Conservation (phyloP, 352 stramenopile species). For the Globisporangium solare region DNA sequence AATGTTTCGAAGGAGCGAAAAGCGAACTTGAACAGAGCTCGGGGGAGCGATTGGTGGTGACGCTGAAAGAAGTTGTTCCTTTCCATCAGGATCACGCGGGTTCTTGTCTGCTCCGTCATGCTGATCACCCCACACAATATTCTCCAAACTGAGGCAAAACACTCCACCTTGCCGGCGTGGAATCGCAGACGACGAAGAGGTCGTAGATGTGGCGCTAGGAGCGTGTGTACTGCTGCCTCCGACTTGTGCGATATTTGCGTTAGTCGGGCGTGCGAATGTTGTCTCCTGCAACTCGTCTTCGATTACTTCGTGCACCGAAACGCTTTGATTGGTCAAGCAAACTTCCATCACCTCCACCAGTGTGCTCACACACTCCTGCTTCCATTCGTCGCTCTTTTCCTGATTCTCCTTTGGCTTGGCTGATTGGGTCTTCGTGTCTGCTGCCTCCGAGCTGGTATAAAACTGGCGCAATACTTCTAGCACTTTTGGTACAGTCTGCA, state of each 20-base stretch:
- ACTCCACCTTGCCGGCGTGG: slow-evolving; percentile 51
- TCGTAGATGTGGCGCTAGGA: not conserved
- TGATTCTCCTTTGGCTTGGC: slow-evolving; percentile 13
- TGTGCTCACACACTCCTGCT: slow-evolving; percentile 69
- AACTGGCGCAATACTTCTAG: slow-evolving; percentile 60
- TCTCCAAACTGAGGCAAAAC: slow-evolving; percentile 71
- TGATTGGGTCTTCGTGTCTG: slow-evolving; percentile 3
- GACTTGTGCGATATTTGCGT: slow-evolving; percentile 4
- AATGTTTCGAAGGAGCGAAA: slow-evolving; percentile 66
- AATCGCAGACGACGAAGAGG: slow-evolving; percentile 16
- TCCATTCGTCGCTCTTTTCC: slow-evolving; percentile 66
- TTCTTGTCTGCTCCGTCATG: slow-evolving; percentile 12
- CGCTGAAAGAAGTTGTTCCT: slow-evolving; percentile 4
- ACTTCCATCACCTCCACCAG: slow-evolving; percentile 75
- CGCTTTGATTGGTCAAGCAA: slow-evolving; percentile 73
- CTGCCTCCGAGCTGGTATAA: slow-evolving; percentile 27
- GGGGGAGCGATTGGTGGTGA: slow-evolving; percentile 26
- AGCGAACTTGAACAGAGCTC: slow-evolving; percentile 54
- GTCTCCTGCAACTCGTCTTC: slow-evolving; percentile 72
- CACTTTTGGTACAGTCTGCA: slow-evolving; percentile 52
- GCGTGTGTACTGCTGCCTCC: slow-evolving; percentile 7
- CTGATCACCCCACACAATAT: slow-evolving; percentile 82
- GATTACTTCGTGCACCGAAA: slow-evolving; percentile 54
- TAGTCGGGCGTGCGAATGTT: slow-evolving; percentile 39
- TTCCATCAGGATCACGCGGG: slow-evolving; percentile 15